Evolutionary conservation across 75 land plant species (phyloP).

Genomic region (Selaginella moellendorffii): DNA sequence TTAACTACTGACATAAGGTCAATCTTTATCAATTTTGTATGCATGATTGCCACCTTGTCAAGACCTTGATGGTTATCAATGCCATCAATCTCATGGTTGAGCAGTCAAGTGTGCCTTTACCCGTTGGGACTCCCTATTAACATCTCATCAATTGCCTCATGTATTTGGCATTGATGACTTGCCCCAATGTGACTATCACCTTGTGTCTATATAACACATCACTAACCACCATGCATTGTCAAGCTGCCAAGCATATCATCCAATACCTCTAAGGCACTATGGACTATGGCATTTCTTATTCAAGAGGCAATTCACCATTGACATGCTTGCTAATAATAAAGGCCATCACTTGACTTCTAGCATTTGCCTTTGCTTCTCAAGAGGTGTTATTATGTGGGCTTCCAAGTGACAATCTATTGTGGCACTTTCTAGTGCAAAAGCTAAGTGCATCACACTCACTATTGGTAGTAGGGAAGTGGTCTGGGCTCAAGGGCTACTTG

Average conservation of each 20-base stretch:
- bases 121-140: not conserved
- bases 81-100: not conserved
- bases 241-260: slow-evolving; percentile 12
- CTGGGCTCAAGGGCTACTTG: slow-evolving; percentile 9
- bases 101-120: not conserved
- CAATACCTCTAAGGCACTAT: slow-evolving; percentile 8
- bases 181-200: slow-evolving; percentile 1
- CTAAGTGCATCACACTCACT: slow-evolving; percentile 2
- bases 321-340: not conserved
- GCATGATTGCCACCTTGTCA: not conserved
- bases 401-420: slow-evolving; percentile 13
- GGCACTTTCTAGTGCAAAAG: slow-evolving; percentile 8
- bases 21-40: not conserved
- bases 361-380: slow-evolving; percentile 5
- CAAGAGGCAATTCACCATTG: not conserved
- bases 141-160: slow-evolving; percentile 3
- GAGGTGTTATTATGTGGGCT: slow-evolving; percentile 12
- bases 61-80: not conserved
- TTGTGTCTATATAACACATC: slow-evolving; percentile 3
- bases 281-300: not conserved
- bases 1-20: not conserved
- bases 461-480: slow-evolving; percentile 13
- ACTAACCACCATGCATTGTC: not conserved
- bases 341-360: not conserved
- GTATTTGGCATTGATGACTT: slow-evolving; percentile 5